Conservation (phyloP, 2,329 filamentous ascomycete species). For the Davidsoniella eucalypti region DNA sequence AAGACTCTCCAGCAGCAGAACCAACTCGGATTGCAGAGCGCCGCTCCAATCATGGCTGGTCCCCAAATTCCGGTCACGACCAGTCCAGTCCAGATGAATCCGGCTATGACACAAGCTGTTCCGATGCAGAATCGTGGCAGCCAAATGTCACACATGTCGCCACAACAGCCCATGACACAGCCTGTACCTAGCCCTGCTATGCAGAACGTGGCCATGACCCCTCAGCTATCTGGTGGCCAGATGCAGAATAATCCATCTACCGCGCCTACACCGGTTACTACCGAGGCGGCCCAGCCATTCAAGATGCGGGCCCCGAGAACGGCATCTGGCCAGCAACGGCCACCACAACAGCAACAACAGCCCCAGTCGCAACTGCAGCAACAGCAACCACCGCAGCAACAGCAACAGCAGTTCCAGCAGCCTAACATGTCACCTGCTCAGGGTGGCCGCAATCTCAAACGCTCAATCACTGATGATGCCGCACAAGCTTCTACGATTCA, state of each 20-base stretch:
- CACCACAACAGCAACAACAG: no score
- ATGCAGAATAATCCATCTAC: neutral
- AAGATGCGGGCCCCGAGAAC: slow-evolving; percentile 22
- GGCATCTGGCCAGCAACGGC: neutral
- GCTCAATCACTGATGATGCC: slow-evolving; percentile 30
- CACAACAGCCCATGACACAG: slow-evolving; percentile 2
- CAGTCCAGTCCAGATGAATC: neutral
- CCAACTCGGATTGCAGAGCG: neutral
- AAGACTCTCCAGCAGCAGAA: slow-evolving; percentile 14
- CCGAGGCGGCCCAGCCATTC: neutral
- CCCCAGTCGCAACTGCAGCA: no score
- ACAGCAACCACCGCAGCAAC: neutral
- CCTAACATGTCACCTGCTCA: slow-evolving; percentile 23
- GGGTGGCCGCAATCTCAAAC: slow-evolving; percentile 32
- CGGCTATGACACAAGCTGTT: neutral
- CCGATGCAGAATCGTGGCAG: slow-evolving; percentile 1
- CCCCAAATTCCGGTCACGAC: neutral
- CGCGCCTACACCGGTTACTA: neutral
- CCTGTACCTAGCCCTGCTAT: neutral
- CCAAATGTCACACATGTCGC: slow-evolving; percentile 13
- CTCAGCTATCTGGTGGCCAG: neutral
- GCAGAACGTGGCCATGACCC: slow-evolving; percentile 20
- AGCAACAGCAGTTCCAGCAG: neutral
- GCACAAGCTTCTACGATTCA: neutral
- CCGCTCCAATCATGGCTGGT: neutral